Evolutionary conservation across 768 basidiomycete species (phyloP).

Genomic region (Phallus indusiatus): DNA sequence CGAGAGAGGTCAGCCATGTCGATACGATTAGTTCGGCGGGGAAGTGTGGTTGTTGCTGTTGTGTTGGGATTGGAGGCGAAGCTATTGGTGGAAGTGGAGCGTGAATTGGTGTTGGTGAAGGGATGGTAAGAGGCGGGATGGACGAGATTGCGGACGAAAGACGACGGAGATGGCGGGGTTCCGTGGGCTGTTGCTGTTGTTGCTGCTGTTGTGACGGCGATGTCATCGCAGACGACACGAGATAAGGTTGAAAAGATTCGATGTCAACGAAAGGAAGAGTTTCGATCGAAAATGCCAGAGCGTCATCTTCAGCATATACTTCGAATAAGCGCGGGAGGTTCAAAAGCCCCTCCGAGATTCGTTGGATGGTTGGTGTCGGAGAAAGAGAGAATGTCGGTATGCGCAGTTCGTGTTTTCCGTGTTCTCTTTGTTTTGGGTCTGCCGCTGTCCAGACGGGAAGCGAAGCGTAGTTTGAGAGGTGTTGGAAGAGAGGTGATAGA

Average conservation of each 20-base stretch:
- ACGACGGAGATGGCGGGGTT: constrained; percentile 28
- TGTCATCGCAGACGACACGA: neutral
- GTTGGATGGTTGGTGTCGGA: constrained; percentile 80
- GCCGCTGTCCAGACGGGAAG: constrained; percentile 56
- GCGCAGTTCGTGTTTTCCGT: constrained; percentile 40
- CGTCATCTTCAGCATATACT: constrained; percentile 88
- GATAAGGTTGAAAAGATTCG: constrained; percentile 25
- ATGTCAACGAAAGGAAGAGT: constrained; percentile 65
- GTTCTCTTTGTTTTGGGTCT: constrained; percentile 34
- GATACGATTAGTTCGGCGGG: constrained; percentile 77
- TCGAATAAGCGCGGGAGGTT: constrained; percentile 92
- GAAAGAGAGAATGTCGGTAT: constrained; percentile 91
- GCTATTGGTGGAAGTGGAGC: neutral
- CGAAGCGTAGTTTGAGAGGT: constrained; percentile 62
- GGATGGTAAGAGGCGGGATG: constrained; percentile 16
- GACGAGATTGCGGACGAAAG: constrained; percentile 26
- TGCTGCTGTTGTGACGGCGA: neutral
- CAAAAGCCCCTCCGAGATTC: constrained; percentile 86
- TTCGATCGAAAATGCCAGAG: constrained; percentile 77
- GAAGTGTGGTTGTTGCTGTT: too few species aligned
- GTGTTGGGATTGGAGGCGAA: neutral
- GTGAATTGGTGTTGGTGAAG: constrained; percentile 10
- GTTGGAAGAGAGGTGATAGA: constrained; percentile 67
- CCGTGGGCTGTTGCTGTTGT: neutral
- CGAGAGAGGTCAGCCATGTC: constrained; percentile 89